Evolutionary conservation across 805 yeast genomes (phyloP), one percentile per base, ranked within the genome.

Genomic region (Yarrowia sp.): DNA sequence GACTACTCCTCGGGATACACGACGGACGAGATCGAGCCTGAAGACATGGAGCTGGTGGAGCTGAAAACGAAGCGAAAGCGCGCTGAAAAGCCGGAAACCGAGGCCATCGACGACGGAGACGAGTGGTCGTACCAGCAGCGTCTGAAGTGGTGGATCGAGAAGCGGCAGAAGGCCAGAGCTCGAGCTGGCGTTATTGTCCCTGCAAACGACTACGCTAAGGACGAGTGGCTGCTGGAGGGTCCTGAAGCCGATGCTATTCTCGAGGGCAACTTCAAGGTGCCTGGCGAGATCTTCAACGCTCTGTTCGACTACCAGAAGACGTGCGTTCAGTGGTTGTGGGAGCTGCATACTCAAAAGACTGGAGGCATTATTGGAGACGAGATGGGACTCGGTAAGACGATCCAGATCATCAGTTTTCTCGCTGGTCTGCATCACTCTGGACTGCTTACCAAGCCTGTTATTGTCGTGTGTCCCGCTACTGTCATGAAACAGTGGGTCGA

Each of bases 351-450:
- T 19, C 98, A 94, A 72, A 84, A 83, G 55, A 87, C 92, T 2
- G 99, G 99, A 2, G 99, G 99, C 0, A 94, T 94, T 21, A 81
- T 94, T 39, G 97, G 98, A 24, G 99, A 94, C 73, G 99, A 94
- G 72, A 94, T 94, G 99, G 99, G 99, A 0, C 75, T 94, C 16
- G 99, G 99, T 1, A 94, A 94, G 70, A 94, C 99, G 0, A 87
- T 94, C 56, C 98, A 94, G 71, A 82, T 94, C 8, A 90, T 91
- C 44, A 84, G 97, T 1, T 94, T 93, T 72, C 69, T 94, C 8
- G 97, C 98, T 0, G 94, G 96, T 0, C 77, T 94, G 38, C 97
- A 92, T 69, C 88, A 91, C 71, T 87, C 96, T 16, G 85, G 87
- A 0, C 76, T 82, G 63, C 75, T 93, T 1, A 81, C 83, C 31